These are phyloP conservation scores for Tulasnella sp. DNA, from an alignment of 768 basidiomycete genomes.

Conservation along the genomic window DNA sequence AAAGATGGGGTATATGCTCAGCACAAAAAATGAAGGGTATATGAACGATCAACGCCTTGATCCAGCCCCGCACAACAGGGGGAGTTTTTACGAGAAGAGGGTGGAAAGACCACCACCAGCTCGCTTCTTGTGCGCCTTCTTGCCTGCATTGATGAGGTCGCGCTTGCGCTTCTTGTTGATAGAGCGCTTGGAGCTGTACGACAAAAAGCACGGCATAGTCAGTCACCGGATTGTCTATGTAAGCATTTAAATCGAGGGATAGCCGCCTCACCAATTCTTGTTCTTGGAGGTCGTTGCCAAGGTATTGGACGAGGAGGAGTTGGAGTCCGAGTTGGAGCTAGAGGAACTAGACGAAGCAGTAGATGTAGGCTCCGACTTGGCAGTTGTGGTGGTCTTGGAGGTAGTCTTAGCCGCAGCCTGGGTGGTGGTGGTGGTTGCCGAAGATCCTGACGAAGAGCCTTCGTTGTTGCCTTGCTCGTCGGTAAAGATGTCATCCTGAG, in stretches of 20 bases:
- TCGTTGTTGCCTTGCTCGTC: slow-evolving; percentile 2
- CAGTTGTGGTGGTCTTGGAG: neutral
- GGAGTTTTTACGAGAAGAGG: neutral
- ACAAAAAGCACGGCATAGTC: too few relatives aligned
- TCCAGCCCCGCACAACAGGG: neutral
- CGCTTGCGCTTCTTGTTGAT: neutral
- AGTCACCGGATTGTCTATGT: neutral
- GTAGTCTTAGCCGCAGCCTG: neutral
- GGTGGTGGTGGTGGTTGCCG: neutral
- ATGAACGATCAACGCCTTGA: neutral
- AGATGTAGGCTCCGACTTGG: neutral
- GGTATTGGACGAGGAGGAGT: too few relatives aligned
- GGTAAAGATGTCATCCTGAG: slow-evolving; percentile 68
- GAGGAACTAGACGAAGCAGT: too few relatives aligned
- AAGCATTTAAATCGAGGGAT: neutral
- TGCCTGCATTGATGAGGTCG: neutral
- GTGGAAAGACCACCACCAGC: neutral
- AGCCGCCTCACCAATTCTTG: neutral
- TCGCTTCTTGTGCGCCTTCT: neutral
- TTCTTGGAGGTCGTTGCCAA: neutral
- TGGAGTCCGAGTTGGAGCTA: too few relatives aligned
- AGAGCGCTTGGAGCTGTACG: neutral
- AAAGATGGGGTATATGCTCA: neutral
- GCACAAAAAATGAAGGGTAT: neutral
- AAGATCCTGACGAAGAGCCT: neutral